Evolutionary conservation across 2,329 filamentous ascomycete species (phyloP), one percentile per base, ranked within the genome.

Genomic region (Aureobasidium vineae): DNA sequence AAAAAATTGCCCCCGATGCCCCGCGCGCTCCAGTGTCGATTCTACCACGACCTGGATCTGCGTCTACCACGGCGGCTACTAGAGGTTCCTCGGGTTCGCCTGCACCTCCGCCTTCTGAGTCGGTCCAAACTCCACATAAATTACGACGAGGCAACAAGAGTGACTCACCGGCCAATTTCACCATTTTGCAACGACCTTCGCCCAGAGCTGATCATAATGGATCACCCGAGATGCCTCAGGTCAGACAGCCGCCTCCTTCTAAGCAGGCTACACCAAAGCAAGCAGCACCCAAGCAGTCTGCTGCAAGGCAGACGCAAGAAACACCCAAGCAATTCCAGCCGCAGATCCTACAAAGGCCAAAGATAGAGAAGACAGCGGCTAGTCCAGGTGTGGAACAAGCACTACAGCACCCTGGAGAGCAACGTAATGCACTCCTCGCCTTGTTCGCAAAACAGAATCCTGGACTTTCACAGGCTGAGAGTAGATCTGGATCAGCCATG

Each of bases 291-390:
- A 63, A 23, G 33, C 21, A 52, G 50, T 50, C 60, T 23, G 47
- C 33, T 8, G 5, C 45, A 21, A 65, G 15, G 26, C 65, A 69
- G 23, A 61, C 66, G 5, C 67, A 70, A n/a, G 72, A 74, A 52
- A 47, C 70, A 38, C 53, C 71, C 1, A 70, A 70, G 54, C 61
- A 71, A 28, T 71, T 73, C 66, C 71, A 72, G 47, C 70, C 73
- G 31, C 74, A 75, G 60, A 67, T 77, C 26, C 71, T 76, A 8
- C 73, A 71, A 59, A 67, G 74, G 13, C 69, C 70, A 31, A 70
- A 69, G 59, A n/a, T 70, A 53, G 43, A 69, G 11, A 60, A 63
- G 19, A 19, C 68, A 52, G 49, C 10, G 28, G 28, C 28, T 21
- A 65, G 11, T 33, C 36, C 36, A 19, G 36, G 45, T 6, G 23